Evolutionary conservation across 192 early-diverging fungal species (phyloP), one percentile per base, ranked within the genome.

Genomic region (Coemansia sp.): DNA sequence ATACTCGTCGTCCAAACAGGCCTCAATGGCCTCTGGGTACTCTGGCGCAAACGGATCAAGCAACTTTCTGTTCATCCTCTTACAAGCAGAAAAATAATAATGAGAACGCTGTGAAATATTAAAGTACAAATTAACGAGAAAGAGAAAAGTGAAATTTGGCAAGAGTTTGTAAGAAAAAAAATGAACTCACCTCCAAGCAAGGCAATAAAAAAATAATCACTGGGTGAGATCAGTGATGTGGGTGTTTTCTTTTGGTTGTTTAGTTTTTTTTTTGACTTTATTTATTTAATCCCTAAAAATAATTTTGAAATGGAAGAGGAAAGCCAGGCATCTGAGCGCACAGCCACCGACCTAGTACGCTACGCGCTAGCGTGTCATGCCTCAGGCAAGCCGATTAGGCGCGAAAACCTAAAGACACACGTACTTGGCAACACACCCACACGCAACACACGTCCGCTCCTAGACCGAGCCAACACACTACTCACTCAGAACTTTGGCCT

Each of bases 1-100:
- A 45, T 87, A 87, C 10, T 88, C 91, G 68, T 90, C 87, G 65
- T 88, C 88, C 11, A 95, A 71, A 7, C 88, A 89, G 32, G 90
- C 89, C 66, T 90, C 90, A 16, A 95, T 89, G 34, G 86, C 82
- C 69, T 92, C 88, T 13, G 93, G 93, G 56, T 90, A 91, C 81
- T 92, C 90, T 34, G 87, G 88, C 74, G 90, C 92, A 71, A 89
- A 93, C 47, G 92, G 92, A 70, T 91, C 91, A 13, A 87, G 82
- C 61, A 87, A 73, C 65, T 84, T 80, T 20, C 85, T 61, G 63
- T 87, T 87, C 86, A 87, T 87, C 30, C 38, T 53, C 24, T 11
- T 47, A 15, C 9, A 13, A 62, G 30, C 35, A 24, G 60, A 50
- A 39, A 9, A 15, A 53, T 4, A 43, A 29, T 37, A 62, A 69